phyloP scores from a whole-genome alignment of 2,329 filamentous ascomycete genomes.

The Aspergillus phoenicis region DNA sequence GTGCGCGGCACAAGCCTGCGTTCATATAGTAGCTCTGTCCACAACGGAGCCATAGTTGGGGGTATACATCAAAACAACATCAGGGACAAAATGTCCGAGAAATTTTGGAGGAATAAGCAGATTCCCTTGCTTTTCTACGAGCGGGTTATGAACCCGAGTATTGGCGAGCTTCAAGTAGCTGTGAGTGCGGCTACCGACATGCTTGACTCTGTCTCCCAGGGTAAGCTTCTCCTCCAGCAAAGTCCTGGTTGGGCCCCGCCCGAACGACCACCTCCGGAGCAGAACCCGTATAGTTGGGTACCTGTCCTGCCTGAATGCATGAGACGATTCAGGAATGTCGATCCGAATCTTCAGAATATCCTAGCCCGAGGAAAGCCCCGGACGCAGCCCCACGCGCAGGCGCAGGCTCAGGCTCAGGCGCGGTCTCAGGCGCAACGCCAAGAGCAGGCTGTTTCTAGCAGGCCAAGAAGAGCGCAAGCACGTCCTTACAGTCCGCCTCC shows the following conservation, averaged over 20 bases:
- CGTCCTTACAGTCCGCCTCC: too few relatives aligned
- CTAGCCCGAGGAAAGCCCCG: too few relatives aligned
- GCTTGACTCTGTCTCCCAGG: neutral
- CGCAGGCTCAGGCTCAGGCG: too few relatives aligned
- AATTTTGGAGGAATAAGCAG: conserved; percentile 25
- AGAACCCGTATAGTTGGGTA: conserved; percentile 9
- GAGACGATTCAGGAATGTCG: neutral
- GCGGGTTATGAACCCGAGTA: conserved; percentile 30
- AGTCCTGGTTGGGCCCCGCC: conserved; percentile 13
- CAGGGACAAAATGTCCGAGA: conserved; percentile 28
- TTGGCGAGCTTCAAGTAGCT: conserved; percentile 21
- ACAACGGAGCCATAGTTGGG: conserved; percentile 32
- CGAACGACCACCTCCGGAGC: neutral
- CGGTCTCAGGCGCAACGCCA: too few relatives aligned
- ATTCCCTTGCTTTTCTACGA: conserved; percentile 41
- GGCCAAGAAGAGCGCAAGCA: too few relatives aligned
- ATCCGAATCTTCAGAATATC: too few relatives aligned
- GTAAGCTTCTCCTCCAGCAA: conserved; percentile 11
- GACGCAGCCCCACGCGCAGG: neutral
- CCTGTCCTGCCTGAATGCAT: neutral
- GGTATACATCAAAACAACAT: conserved; percentile 19
- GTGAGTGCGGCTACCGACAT: conserved; percentile 18
- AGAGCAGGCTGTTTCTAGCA: too few relatives aligned
- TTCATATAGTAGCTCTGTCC: conserved; percentile 35
- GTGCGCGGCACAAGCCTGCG: conserved; percentile 27